Base-by-base conservation (phyloP, 495 filamentous ascomycete species). In the Lasiosphaeria hispida region DNA sequence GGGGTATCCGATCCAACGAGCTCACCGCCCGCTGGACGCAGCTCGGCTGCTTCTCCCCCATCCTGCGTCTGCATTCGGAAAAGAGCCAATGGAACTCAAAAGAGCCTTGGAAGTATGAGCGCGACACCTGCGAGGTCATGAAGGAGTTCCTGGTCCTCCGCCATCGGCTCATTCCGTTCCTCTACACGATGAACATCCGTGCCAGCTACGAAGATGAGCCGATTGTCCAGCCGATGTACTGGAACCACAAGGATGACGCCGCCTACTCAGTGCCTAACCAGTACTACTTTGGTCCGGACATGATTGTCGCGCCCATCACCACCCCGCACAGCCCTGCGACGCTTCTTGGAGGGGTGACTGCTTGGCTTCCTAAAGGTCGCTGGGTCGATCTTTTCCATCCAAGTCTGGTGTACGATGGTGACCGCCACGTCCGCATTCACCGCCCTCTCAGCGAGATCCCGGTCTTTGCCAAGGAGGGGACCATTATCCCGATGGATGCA, bases 201-300 rank as follows among this genome's bases (percentile, higher is more conserved):
- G 72, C 72, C 1, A 63, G 70, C 4, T 62, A 68, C 10, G 69
- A 79, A 3, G 65, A 71, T 45, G 71, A 78, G 40, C 83, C 81
- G 0, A 63, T 86, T 1, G 60, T 84, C 5, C 76, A 79, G 66
- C 83, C 83, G 14, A 76, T 86, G 75, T 86, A 86, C 70, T 86
- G 83, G 83, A 69, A 70, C 17, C 78, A 81, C 61, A 72, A 74
- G 0, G 64, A 78, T 9, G 58, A 76, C 0, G 71, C 77, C 6
- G 79, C 81, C 1, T 84, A 86, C 64, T 59, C 65, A 0, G 66
- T 76, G 9, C 74, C 73, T 0, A 84, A 82, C 55, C 76, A 84
- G 59, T 85, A 75, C 55, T 69, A 78, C 49, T 84, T 83, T 60
- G 82, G 81, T 7, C 72, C 75, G 2, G 67, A 79, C 41, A 64